Conservation (phyloP, 2,329 filamentous ascomycete species). For the Cladosporium sp. region DNA sequence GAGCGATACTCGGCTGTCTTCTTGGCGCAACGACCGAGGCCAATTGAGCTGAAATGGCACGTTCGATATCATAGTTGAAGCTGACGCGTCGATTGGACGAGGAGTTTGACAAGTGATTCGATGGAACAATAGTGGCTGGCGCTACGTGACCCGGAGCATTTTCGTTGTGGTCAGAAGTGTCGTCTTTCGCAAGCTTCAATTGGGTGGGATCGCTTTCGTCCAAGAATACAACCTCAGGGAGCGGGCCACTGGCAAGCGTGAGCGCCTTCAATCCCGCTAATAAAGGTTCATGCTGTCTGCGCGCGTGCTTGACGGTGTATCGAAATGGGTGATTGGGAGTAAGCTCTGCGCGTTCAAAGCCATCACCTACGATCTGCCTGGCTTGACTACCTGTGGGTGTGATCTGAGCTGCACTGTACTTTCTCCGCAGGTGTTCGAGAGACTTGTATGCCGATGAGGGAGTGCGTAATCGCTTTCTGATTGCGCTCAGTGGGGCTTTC, state of each 20-base stretch:
- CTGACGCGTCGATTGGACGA: conserved; percentile 17
- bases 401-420: neutral
- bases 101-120: neutral
- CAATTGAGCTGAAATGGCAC: conserved; percentile 26
- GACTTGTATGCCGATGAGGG: conserved; percentile 27
- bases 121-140: neutral
- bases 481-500: conserved; percentile 25
- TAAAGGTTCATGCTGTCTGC: neutral
- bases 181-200: neutral
- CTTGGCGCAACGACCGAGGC: conserved; percentile 31
- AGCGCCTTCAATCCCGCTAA: conserved; percentile 8
- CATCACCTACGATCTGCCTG: conserved; percentile 23
- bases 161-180: neutral
- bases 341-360: conserved; percentile 27
- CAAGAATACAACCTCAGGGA: conserved; percentile 31
- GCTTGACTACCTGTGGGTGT: neutral
- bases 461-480: conserved; percentile 27
- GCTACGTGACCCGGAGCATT: no score
- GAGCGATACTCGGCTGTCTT: conserved; percentile 25
- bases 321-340: conserved; percentile 10
- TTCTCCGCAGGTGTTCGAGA: conserved; percentile 21
- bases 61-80: conserved; percentile 24
- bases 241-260: conserved; percentile 23
- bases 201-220: neutral
- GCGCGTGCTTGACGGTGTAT: neutral